These are phyloP conservation scores for Fusarium nematophilum DNA, from an alignment of 2,329 filamentous ascomycete genomes.

Conservation along the genomic window DNA sequence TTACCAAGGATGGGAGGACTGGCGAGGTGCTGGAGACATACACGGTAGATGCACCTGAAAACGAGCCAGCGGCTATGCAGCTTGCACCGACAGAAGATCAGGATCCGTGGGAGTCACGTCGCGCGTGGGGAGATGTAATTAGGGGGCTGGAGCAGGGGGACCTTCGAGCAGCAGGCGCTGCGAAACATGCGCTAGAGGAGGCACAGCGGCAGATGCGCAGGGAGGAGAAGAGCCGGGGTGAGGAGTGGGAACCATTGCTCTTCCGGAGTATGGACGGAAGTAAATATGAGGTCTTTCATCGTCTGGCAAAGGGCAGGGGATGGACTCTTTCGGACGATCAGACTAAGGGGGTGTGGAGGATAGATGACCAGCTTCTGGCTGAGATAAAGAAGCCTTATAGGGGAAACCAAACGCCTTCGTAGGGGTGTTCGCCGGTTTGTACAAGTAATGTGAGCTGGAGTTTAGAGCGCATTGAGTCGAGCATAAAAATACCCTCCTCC, in stretches of 20 bases:
- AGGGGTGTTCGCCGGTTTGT: too few relatives aligned
- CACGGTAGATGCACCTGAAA: too few relatives aligned
- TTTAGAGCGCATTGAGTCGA: too few relatives aligned
- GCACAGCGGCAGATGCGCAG: conserved; percentile 80
- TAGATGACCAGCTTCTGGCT: conserved; percentile 22
- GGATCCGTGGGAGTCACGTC: conserved; percentile 82
- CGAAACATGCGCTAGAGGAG: conserved; percentile 86
- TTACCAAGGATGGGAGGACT: too few relatives aligned
- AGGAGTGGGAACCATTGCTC: conserved; percentile 26
- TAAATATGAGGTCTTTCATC: conserved; percentile 26
- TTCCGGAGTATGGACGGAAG: too few relatives aligned
- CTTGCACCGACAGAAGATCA: conserved; percentile 73
- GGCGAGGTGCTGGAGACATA: too few relatives aligned
- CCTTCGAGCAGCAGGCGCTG: conserved; percentile 75
- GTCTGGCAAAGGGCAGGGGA: conserved; percentile 11
- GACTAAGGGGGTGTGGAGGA: conserved; percentile 34
- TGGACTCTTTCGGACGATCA: conserved; percentile 24
- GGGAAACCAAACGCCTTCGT: too few relatives aligned
- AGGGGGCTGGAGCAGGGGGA: conserved; percentile 76
- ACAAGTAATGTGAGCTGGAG: too few relatives aligned
- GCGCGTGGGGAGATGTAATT: conserved; percentile 83
- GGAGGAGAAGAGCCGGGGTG: conserved; percentile 66
- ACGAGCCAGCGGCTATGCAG: too few relatives aligned
- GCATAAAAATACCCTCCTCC: too few relatives aligned
- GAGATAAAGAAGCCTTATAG: too few relatives aligned